Percentiles rank a stretch among this genome's conserved stretches.
These are phyloP conservation scores for Priceomyces medius DNA, from an alignment of 805 yeast species.

Conservation along the genomic window DNA sequence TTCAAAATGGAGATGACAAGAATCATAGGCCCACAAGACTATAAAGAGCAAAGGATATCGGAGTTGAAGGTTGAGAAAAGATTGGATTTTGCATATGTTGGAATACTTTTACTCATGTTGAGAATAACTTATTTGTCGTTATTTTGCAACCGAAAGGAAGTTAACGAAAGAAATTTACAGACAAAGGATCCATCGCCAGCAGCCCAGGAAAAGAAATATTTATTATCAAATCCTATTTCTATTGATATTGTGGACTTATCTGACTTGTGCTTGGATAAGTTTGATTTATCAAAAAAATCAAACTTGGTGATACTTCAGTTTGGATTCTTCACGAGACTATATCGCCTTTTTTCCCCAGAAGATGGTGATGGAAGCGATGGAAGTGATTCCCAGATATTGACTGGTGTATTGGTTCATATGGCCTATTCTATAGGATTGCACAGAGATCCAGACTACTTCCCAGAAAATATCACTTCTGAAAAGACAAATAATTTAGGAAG, in stretches of 20 bases:
- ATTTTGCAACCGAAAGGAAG: conserved; percentile 32
- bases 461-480: conserved; percentile 23
- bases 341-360: conserved; percentile 50
- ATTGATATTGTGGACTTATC: conserved; percentile 33
- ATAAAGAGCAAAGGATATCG: conserved; percentile 18
- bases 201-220: conserved; percentile 24
- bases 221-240: conserved; percentile 30
- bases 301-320: conserved; percentile 54
- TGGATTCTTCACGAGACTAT: conserved; percentile 51
- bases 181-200: conserved; percentile 19
- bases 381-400: conserved; percentile 54
- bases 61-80: conserved; percentile 28
- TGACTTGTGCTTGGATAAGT: conserved; percentile 35
- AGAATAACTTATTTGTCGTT: conserved; percentile 37
- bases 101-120: conserved; percentile 32
- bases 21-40: conserved; percentile 43
- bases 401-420: conserved; percentile 62
- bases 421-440: conserved; percentile 66
- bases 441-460: conserved; percentile 60
- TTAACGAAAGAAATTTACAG: conserved; percentile 29
- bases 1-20: conserved; percentile 43
- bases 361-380: conserved; percentile 63
- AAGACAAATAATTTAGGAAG: conserved; percentile 26
- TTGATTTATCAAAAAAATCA: conserved; percentile 35
- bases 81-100: conserved; percentile 35